These are phyloP conservation scores for Nothophaeocryptopus gaeumannii DNA, from an alignment of 2,329 filamentous ascomycete species.

Conservation along the genomic window DNA sequence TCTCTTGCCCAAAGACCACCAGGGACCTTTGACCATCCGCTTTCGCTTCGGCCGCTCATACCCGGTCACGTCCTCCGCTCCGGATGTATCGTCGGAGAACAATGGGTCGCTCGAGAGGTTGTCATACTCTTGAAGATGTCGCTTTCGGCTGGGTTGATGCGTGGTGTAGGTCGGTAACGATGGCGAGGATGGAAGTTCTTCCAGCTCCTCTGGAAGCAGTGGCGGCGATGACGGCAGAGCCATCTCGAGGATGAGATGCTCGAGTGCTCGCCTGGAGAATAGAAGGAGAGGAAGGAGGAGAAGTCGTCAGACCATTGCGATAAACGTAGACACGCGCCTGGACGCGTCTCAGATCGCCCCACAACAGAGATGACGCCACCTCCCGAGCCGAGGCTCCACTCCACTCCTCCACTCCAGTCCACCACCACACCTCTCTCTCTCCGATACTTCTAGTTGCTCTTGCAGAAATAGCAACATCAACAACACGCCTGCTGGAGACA, in stretches of 20 bases:
- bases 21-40: slow-evolving; percentile 62
- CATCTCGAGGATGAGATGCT: slow-evolving; percentile 25
- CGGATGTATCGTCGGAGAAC: slow-evolving; percentile 65
- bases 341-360: too few relatives aligned
- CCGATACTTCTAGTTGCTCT: too few relatives aligned
- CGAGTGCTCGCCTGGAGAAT: slow-evolving; percentile 24
- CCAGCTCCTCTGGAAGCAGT: slow-evolving; percentile 22
- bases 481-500: too few relatives aligned
- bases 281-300: too few relatives aligned
- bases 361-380: too few relatives aligned
- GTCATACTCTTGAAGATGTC: slow-evolving; percentile 31
- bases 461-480: too few relatives aligned
- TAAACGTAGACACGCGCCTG: too few relatives aligned
- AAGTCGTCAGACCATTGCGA: too few relatives aligned
- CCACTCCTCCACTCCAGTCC: too few relatives aligned
- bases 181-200: slow-evolving; percentile 24
- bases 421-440: too few relatives aligned
- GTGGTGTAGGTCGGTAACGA: slow-evolving; percentile 19
- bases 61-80: slow-evolving; percentile 59
- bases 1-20: slow-evolving; percentile 54
- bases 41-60: slow-evolving; percentile 61
- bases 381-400: too few relatives aligned
- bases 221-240: slow-evolving; percentile 35
- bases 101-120: slow-evolving; percentile 66
- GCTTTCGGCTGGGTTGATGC: slow-evolving; percentile 26